These are phyloP conservation scores for Protomyces inundatus DNA, from an alignment of 1,139 yeast genomes.

Conservation along the genomic window DNA sequence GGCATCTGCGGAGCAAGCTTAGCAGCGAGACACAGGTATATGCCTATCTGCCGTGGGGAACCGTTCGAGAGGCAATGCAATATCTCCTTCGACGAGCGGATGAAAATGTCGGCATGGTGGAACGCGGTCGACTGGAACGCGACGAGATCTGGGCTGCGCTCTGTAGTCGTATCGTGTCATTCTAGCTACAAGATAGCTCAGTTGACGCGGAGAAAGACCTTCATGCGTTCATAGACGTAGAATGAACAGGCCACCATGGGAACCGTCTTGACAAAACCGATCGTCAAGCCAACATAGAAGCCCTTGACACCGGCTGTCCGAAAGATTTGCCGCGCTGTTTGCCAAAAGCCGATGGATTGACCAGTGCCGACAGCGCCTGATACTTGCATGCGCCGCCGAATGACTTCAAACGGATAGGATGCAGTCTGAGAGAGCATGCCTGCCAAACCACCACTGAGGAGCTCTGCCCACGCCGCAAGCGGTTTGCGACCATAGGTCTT, in stretches of 20 bases:
- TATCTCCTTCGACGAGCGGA: slow-evolving; percentile 85
- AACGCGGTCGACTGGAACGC: slow-evolving; percentile 15
- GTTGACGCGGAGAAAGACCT: slow-evolving; percentile 56
- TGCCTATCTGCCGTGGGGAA: slow-evolving; percentile 98
- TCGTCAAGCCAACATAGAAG: slow-evolving; percentile 85
- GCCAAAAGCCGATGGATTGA: slow-evolving; percentile 51
- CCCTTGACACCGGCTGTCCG: slow-evolving; percentile 60
- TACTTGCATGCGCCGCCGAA: slow-evolving; percentile 93
- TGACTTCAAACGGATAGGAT: slow-evolving; percentile 93
- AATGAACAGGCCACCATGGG: slow-evolving; percentile 98
- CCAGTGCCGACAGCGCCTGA: slow-evolving; percentile 72
- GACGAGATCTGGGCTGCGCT: slow-evolving; percentile 11
- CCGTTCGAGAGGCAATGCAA: slow-evolving; percentile 88
- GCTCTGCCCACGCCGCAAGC: slow-evolving; percentile 82
- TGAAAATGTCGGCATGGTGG: slow-evolving; percentile 50
- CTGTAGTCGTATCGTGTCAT: neutral
- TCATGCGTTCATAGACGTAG: slow-evolving; percentile 85
- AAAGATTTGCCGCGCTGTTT: slow-evolving; percentile 42
- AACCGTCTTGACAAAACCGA: slow-evolving; percentile 88
- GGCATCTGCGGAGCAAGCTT: slow-evolving; percentile 56
- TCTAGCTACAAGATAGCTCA: neutral
- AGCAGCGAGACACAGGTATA: slow-evolving; percentile 58
- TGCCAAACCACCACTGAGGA: slow-evolving; percentile 88
- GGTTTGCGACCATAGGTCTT: slow-evolving; percentile 47
- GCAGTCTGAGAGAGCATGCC: slow-evolving; percentile 96